These are phyloP conservation scores for Dendrobium huoshanense DNA, from an alignment of 106 monocot species.

Conservation along the genomic window DNA sequence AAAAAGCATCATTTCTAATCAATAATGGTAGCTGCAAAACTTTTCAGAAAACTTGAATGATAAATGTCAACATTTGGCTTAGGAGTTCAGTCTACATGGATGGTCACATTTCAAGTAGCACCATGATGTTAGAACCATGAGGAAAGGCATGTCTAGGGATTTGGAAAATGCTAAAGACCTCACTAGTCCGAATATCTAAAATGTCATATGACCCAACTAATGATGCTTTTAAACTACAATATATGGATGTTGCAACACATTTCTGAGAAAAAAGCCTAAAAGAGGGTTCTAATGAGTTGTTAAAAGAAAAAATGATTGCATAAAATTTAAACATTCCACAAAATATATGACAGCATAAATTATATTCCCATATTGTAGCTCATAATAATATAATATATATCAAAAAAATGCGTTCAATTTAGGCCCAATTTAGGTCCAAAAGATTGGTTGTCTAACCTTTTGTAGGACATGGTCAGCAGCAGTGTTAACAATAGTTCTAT, in stretches of 20 bases:
- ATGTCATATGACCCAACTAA: background rate
- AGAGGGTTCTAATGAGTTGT: background rate
- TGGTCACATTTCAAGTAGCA: background rate
- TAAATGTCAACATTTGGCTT: background rate
- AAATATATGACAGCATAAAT: background rate
- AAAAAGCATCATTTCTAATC: background rate
- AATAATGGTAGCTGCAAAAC: background rate
- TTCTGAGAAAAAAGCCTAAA: background rate
- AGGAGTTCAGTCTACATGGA: background rate
- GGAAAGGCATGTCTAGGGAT: background rate
- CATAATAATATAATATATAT: background rate
- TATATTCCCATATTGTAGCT: background rate
- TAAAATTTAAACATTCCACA: background rate
- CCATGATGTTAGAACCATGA: background rate
- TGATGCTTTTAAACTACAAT: background rate
- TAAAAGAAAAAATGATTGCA: background rate
- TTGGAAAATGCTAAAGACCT: background rate
- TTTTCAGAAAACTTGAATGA: background rate
- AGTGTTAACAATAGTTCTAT: slow-evolving; percentile 52
- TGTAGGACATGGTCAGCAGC: slow-evolving; percentile 64
- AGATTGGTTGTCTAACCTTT: slow-evolving; percentile 41
- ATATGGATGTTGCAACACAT: background rate
- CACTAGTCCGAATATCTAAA: background rate
- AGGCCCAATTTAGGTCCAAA: background rate
- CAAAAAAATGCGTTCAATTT: background rate